Conservation (phyloP, 768 basidiomycete species). For the Pulveroboletus sp. region DNA sequence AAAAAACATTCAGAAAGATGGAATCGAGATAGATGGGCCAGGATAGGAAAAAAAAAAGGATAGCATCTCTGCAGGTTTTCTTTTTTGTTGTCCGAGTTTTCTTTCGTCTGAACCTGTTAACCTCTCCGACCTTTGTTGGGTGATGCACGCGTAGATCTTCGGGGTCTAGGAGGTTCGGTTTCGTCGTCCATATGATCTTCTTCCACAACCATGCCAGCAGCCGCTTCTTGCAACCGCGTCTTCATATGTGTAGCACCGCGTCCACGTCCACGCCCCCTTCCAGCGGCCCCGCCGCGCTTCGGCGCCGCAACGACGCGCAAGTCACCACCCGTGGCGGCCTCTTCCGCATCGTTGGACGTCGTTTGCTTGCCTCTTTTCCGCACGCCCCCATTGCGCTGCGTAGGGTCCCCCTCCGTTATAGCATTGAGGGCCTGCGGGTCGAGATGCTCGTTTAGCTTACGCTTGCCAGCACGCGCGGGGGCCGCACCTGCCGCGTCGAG, state of each 20-base stretch:
- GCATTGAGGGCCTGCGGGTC: conserved; percentile 26
- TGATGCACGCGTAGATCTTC: conserved; percentile 35
- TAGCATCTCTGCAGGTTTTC: not conserved
- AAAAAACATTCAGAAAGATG: conserved; percentile 2
- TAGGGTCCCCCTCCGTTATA: conserved; percentile 16
- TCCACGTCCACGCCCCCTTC: conserved; percentile 23
- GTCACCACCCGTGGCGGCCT: conserved; percentile 13
- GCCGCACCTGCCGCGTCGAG: conserved; percentile 30
- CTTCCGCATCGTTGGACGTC: conserved; percentile 15
- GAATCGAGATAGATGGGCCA: not conserved
- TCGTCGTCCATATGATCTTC: conserved; percentile 28
- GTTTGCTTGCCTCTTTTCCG: conserved; percentile 26
- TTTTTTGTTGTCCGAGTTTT: not conserved
- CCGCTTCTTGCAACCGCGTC: conserved; percentile 25
- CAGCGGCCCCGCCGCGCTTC: conserved; percentile 18
- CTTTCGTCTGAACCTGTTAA: too few species aligned
- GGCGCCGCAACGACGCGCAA: not conserved
- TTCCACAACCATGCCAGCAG: conserved; percentile 25
- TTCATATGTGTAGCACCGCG: conserved; percentile 13
- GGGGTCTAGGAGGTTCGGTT: conserved; percentile 22
- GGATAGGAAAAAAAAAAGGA: not conserved
- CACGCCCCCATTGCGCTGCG: conserved; percentile 5
- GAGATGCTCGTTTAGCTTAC: conserved; percentile 34
- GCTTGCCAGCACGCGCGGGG: conserved; percentile 33
- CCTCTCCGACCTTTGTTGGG: conserved; percentile 31